phyloP scores from a whole-genome alignment of 768 basidiomycete species.

The Panus rudis region DNA sequence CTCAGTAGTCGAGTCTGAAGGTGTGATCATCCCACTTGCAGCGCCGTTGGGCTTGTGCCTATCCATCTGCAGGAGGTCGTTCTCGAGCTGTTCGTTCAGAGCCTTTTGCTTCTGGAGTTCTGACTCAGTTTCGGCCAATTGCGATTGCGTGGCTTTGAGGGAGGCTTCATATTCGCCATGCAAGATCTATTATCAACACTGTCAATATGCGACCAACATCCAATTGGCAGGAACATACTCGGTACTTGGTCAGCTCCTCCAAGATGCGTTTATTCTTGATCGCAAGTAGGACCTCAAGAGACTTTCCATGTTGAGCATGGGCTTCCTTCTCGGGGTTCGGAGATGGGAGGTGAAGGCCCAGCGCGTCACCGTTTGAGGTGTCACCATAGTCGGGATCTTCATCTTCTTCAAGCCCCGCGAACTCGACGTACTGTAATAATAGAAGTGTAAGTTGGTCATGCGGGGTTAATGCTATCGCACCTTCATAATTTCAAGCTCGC shows the following conservation, averaged over 20 bases:
- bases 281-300: conserved; percentile 85
- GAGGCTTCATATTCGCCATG: conserved; percentile 76
- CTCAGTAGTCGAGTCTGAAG: conserved; percentile 21
- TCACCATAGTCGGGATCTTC: conserved; percentile 26
- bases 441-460: background rate
- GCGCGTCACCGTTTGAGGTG: conserved; percentile 33
- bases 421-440: conserved; percentile 98
- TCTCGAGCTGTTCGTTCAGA: conserved; percentile 89
- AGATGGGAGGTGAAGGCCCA: conserved; percentile 70
- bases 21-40: conserved; percentile 16
- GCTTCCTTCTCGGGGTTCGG: conserved; percentile 81
- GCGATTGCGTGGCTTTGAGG: conserved; percentile 47
- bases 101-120: conserved; percentile 74
- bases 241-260: conserved; percentile 87
- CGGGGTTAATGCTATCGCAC: conserved; percentile 36
- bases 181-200: conserved; percentile 48
- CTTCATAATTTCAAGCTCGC: conserved; percentile 98
- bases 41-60: conserved; percentile 39
- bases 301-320: conserved; percentile 67
- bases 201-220: background rate
- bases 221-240: conserved; percentile 40
- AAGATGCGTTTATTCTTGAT: conserved; percentile 90
- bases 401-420: conserved; percentile 80
- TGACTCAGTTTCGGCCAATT: conserved; percentile 47
- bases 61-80: conserved; percentile 80